Base-by-base conservation (phyloP, 148 eudicot species). In the Rhododendron simsii region DNA sequence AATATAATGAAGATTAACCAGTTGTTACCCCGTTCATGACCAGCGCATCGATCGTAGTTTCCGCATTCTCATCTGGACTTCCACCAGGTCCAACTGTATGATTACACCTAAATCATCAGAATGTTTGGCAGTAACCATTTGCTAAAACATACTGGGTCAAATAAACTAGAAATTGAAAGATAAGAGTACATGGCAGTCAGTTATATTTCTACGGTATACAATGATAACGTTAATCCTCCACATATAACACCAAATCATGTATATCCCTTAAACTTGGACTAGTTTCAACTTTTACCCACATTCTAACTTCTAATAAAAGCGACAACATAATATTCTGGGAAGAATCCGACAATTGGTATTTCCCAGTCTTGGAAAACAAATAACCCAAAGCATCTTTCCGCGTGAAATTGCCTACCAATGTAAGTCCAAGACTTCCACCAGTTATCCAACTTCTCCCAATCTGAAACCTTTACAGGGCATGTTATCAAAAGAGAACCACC, bases 61-160 rank as follows among this genome's bases (percentile, higher is more conserved):
- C 99, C 67, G 96, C 97, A 88, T 96, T 93, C 91, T 96, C 99
- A 88, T 96, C 98, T 69, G 99, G 99, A 89, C 99, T 96, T 82
- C 99, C 99, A 87, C 99, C 98, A 78, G 99, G 99, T 74, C 99
- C 99, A 92, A 96, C 99, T 96, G 94, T 81, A 84, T 65, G 44
- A 80, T 35, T 47, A 77, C 26, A 63, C 76, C 44, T 9, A 33
- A 55, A 59, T 55, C 12, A 41, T 84, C 84, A 84, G 81, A 18
- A 59, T n/a, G 26, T 33, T 28, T 63, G 14, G 21, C 50, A 28
- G 28, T 50, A 12, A 18, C 21, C 30, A 51, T 35, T 44, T 15
- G 21, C 76, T 9, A 74, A 84, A 84, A 73, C 33, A 71, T 12
- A 2, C 13, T 65, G 76, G 50, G 69, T 57, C 33, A 37, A 84